Percentiles rank a stretch among this genome's conserved stretches.
phyloP scores from a whole-genome alignment of 805 yeast species.

The Yarrowia sp. region DNA sequence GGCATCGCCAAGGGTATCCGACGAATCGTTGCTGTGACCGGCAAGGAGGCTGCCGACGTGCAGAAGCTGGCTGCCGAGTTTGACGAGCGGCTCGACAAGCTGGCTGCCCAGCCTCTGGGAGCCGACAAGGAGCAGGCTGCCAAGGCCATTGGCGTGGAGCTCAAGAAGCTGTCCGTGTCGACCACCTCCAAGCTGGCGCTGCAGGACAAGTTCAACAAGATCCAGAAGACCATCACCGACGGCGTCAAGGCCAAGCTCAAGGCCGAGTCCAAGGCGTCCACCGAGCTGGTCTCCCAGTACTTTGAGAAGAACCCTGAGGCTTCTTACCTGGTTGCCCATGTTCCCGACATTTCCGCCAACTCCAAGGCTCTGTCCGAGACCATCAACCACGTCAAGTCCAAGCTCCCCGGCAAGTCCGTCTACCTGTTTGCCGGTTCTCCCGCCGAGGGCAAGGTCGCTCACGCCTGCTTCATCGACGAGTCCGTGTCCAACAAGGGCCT shows the following conservation, averaged over 20 bases:
- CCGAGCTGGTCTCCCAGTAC: conserved; percentile 76
- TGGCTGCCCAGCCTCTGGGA: conserved; percentile 72
- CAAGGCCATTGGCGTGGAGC: conserved; percentile 82
- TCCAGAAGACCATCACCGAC: conserved; percentile 88
- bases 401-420: conserved; percentile 73
- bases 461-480: conserved; percentile 88
- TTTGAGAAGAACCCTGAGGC: conserved; percentile 63
- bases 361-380: conserved; percentile 96
- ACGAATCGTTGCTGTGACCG: conserved; percentile 97
- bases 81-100: conserved; percentile 63
- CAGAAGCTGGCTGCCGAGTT: conserved; percentile 83
- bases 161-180: conserved; percentile 83
- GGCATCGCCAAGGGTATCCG: conserved; percentile 99
- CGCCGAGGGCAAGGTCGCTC: conserved; percentile 77
- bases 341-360: conserved; percentile 71
- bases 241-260: conserved; percentile 87
- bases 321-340: conserved; percentile 68
- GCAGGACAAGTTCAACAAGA: conserved; percentile 72
- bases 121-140: conserved; percentile 79
- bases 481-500: conserved; percentile 72
- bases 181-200: conserved; percentile 79
- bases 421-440: conserved; percentile 78
- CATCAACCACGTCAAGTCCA: conserved; percentile 79
- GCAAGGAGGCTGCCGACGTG: conserved; percentile 86
- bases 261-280: conserved; percentile 80